Evolutionary conservation across 2,329 filamentous ascomycete genomes (phyloP), one percentile per base, ranked within the genome.

Genomic region (Fusarium tjaetaba): DNA sequence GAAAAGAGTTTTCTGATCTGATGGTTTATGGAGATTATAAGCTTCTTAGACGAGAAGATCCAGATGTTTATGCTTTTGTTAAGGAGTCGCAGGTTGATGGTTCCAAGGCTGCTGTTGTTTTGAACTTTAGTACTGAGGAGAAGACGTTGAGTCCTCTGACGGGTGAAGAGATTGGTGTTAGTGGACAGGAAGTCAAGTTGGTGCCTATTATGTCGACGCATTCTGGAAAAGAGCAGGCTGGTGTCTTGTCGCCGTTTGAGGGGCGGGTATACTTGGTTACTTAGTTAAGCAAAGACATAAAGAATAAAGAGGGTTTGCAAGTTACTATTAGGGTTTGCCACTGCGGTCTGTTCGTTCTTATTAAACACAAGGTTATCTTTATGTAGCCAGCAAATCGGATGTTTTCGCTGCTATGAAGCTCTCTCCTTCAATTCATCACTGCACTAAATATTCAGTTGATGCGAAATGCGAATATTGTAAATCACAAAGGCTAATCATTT

Each of bases 11-110:
- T 42, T 74, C 76, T 3, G 80, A 82, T 41, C 43, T 82, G 3
- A 60, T 79, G 16, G 81, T 82, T 0, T 83, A 83, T 46, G 81
- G 81, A 22, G 80, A 82, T 46, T 83, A 82, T 48, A 71, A 68
- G 28, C 70, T 70, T 1, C 14, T 83, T 7, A 60, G 26, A 28
- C 26, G 26, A 28, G 76, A 78, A 0, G 77, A 83, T 22, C 39
- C 64, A 22, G 62, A 79, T 14, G 48, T 75, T 4, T 81, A 79
- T 34, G 59, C 75, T 4, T 82, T 82, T 61, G 46, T 81, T 0
- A 83, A 83, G 61, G 78, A 81, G 68, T 67, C 75, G 3, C 73
- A 74, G 24, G 48, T 65, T 0, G 74, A 74, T 26, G 65, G 65
- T 2, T 73, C 72, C 32, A 79, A 76, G 57, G 74, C 76, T 3